phyloP scores from a whole-genome alignment of 495 filamentous ascomycete genomes.

The Aspergillus nanangensis region DNA sequence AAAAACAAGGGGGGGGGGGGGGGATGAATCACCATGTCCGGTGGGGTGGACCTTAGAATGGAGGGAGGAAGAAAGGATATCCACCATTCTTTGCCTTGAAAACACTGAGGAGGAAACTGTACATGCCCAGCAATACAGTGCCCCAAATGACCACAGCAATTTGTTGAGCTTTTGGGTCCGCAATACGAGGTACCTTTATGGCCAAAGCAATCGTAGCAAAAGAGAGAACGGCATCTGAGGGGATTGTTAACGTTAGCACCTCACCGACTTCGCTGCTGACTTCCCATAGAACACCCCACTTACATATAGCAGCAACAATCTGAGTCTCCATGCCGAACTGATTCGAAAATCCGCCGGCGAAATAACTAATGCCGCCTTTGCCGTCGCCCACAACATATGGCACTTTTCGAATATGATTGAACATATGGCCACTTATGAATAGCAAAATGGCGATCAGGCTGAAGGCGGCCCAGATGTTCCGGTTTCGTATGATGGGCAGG shows the following conservation, averaged over 20 bases:
- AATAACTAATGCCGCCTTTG: conserved; percentile 81
- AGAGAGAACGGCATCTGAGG: conserved; percentile 81
- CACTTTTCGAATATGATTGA: conserved; percentile 95
- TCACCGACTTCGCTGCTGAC: no score
- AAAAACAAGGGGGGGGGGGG: no score
- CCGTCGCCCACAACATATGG: conserved; percentile 92
- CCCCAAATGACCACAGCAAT: conserved; percentile 81
- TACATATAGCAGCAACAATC: conserved; percentile 93
- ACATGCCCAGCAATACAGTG: conserved; percentile 70
- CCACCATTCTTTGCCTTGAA: conserved; percentile 94
- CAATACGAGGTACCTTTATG: conserved; percentile 84
- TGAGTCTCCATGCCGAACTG: conserved; percentile 97
- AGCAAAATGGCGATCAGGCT: conserved; percentile 86
- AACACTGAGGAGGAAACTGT: conserved; percentile 89
- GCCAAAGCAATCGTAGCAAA: conserved; percentile 87
- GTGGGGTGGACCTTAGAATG: conserved; percentile 55
- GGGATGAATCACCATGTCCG: no score
- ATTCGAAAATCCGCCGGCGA: conserved; percentile 89
- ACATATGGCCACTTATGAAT: conserved; percentile 98
- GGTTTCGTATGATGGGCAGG: conserved; percentile 81
- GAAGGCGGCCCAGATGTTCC: conserved; percentile 89
- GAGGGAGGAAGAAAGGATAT: conserved; percentile 91
- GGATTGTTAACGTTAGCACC: conserved; percentile 13
- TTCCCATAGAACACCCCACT: conserved; percentile 35
- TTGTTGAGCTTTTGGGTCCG: conserved; percentile 72